A percentile compares a stretch with the other conserved stretches of the same genome.
Conservation (phyloP, 345 rosid species). For the Pugionium cornutum region DNA sequence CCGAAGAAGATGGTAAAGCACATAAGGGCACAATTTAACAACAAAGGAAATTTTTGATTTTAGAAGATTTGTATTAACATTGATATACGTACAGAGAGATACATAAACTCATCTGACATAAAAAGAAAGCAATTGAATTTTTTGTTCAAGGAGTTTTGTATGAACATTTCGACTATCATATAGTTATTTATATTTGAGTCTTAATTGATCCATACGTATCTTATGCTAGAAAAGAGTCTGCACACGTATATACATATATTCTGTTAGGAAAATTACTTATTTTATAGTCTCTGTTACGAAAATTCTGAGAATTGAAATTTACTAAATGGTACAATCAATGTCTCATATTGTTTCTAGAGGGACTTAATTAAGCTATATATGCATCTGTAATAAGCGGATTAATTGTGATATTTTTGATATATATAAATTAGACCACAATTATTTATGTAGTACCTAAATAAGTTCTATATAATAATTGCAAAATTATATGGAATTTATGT, state of each 20-base stretch:
- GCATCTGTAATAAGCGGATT: not conserved
- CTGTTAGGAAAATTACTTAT: too few relatives aligned
- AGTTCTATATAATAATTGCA: not conserved
- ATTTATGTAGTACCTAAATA: not conserved
- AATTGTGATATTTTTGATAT: not conserved
- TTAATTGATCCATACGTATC: too few relatives aligned
- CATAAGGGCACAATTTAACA: conserved; percentile 15
- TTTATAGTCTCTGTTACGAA: conserved; percentile 3
- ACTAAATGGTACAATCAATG: not conserved
- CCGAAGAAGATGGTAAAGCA: conserved; percentile 15
- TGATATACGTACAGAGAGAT: conserved; percentile 15
- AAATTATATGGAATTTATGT: not conserved
- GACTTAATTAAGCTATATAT: not conserved
- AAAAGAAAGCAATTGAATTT: not conserved
- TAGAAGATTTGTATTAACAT: not conserved
- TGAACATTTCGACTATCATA: conserved; percentile 4
- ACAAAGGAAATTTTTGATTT: not conserved
- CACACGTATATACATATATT: too few relatives aligned
- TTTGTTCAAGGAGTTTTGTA: conserved; percentile 12
- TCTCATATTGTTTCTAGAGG: conserved; percentile 9
- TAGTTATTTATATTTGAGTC: too few relatives aligned
- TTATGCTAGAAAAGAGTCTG: too few relatives aligned
- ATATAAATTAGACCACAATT: conserved; percentile 6
- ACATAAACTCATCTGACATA: conserved; percentile 22
- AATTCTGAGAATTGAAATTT: not conserved